Conservation (phyloP, 148 eudicot genomes). For the Tetragonia tetragonoides region DNA sequence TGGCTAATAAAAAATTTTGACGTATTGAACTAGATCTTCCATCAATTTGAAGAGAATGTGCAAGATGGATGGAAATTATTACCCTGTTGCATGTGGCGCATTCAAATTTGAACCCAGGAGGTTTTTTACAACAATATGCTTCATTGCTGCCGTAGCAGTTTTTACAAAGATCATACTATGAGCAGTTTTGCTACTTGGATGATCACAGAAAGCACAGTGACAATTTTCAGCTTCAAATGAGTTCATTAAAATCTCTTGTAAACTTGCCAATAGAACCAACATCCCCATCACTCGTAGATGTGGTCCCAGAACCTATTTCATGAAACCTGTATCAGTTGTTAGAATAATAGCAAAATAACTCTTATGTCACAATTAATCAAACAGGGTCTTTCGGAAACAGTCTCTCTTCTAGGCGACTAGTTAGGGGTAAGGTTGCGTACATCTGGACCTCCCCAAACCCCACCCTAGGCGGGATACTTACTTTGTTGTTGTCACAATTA, state of each 20-base stretch:
- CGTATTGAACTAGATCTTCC: neutral
- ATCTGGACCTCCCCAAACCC: too few relatives aligned
- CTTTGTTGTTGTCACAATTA: neutral
- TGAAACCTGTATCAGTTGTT: conserved; percentile 48
- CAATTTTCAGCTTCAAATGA: conserved; percentile 38
- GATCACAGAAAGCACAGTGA: conserved; percentile 94
- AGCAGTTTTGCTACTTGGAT: conserved; percentile 78
- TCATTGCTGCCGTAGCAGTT: conserved; percentile 44
- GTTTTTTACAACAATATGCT: conserved; percentile 52
- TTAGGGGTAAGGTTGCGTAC: too few relatives aligned
- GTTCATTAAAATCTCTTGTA: conserved; percentile 32
- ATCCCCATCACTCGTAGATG: conserved; percentile 23
- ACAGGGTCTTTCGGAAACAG: too few relatives aligned
- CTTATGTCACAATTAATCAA: neutral
- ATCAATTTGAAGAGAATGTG: neutral
- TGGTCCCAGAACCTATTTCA: conserved; percentile 55
- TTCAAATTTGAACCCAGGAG: conserved; percentile 60
- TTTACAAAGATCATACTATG: conserved; percentile 64
- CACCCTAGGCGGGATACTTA: too few relatives aligned
- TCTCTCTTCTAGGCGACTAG: too few relatives aligned
- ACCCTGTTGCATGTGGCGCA: conserved; percentile 72
- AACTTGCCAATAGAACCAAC: conserved; percentile 23
- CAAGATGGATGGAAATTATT: conserved; percentile 12
- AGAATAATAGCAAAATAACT: neutral
- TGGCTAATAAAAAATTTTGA: neutral